Evolutionary conservation across 176 grass and related monocot species (phyloP), one percentile per base, ranked within the genome.

Genomic region (Cenchrus purpureus): DNA sequence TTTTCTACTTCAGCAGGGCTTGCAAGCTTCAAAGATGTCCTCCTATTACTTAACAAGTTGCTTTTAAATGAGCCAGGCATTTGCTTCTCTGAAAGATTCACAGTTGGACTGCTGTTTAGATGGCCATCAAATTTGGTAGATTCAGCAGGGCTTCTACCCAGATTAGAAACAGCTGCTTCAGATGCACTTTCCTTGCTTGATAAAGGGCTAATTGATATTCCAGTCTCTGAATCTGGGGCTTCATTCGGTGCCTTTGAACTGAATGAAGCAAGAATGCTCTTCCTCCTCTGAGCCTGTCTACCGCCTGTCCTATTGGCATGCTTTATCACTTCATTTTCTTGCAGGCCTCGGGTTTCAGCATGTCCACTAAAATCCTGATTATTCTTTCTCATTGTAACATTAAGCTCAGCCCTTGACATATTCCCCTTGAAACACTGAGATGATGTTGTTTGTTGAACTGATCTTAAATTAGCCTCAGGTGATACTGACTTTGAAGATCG

Each of bases 261-360:
- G 42, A 54, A 31, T 73, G 80, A 79, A 68, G 90, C 73, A 82
- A 83, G 54, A 20, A 61, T 85, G 69, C 73, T 52, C 54, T 92
- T 92, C 68, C 82, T 90, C 78, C 84, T 92, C 71, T 89, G 88
- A 82, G 88, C 61, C 46, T 83, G 63, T 62, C 45, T 34, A 85
- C 13, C 28, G 57, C 60, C 29, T 31, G 87, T 65, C 81, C 43
- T 64, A 68, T 84, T 70, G 15, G 40, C 40, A 65, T 60, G 64
- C 66, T 78, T 74, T 86, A 61, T 63, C 15, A 68, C 79, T 80
- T 86, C 71, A 60, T 64, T 57, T 29, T 66, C 53, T 55, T 13
- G 61, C n/a, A 37, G 65, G 73, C 56, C 83, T 88, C 71, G 71
- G 57, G 77, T 22, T 7, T 55, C 79, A 80, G 76, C 42, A 79